Conservation (phyloP, 1,284 basidiomycete genomes). For the Retiboletus fuscus region DNA sequence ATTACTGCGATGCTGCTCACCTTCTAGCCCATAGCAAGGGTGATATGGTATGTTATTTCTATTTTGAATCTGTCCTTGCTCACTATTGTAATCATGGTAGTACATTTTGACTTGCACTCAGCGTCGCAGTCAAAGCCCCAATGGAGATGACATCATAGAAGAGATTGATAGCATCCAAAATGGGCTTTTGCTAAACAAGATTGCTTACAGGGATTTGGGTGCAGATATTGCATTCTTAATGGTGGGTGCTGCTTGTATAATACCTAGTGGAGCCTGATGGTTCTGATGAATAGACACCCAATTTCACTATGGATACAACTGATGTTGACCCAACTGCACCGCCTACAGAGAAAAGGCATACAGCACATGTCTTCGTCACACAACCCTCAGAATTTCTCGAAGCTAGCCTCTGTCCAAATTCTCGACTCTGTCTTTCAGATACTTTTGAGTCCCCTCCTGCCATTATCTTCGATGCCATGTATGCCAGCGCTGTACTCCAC, state of each 20-base stretch:
- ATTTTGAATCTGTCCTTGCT: background rate
- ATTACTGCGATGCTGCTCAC: constrained; percentile 11
- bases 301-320: constrained; percentile 12
- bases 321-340: background rate
- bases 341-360: constrained; percentile 3
- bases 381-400: background rate
- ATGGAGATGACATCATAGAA: no score
- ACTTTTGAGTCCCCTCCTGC: constrained; percentile 16
- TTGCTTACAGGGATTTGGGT: background rate
- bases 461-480: constrained; percentile 18
- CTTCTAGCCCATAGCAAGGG: constrained; percentile 21
- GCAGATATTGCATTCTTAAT: constrained; percentile 3
- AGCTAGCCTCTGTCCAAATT: no score
- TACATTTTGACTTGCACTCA: no score
- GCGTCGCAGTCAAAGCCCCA: no score
- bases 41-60: constrained; percentile 2
- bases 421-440: no score
- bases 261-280: background rate
- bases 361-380: constrained; percentile 8
- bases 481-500: background rate
- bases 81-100: no score
- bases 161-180: no score
- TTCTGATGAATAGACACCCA: constrained; percentile 14
- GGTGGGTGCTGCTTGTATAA: background rate
- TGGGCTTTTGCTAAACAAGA: constrained; percentile 1